These are phyloP conservation scores for Microcyclosporella mali DNA, from an alignment of 2,329 filamentous ascomycete species.

Conservation along the genomic window DNA sequence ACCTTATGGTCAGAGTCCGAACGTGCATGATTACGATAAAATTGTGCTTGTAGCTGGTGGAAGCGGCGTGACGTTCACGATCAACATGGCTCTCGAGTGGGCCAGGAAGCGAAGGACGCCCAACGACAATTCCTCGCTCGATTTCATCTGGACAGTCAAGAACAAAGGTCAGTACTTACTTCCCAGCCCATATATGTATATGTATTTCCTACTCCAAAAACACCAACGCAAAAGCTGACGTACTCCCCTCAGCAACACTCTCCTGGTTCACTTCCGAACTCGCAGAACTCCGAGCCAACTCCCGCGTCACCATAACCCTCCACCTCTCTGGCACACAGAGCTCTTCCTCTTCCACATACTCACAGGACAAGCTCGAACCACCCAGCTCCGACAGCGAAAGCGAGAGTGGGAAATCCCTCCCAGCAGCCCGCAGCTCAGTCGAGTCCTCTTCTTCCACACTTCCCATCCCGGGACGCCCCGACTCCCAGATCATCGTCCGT, in stretches of 20 bases:
- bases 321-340: constrained; percentile 40
- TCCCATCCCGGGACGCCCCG: constrained; percentile 8
- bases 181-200: background rate
- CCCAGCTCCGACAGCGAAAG: background rate
- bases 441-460: background rate
- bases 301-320: constrained; percentile 44
- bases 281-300: constrained; percentile 38
- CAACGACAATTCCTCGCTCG: constrained; percentile 44
- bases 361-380: background rate
- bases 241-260: too few species aligned
- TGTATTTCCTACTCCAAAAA: too few species aligned
- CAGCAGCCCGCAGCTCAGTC: background rate
- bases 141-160: constrained; percentile 32
- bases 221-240: constrained; percentile 3
- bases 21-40: constrained; percentile 53
- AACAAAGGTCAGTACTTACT: constrained; percentile 6
- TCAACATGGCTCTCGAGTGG: constrained; percentile 50
- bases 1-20: constrained; percentile 24
- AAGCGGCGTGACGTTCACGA: constrained; percentile 53
- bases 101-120: constrained; percentile 23
- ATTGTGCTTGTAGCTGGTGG: constrained; percentile 55
- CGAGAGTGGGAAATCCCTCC: background rate
- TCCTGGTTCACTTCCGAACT: constrained; percentile 51
- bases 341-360: background rate
- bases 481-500: constrained; percentile 5